Base-by-base conservation (phyloP, 169 alveolate species). In the Eimeria zaria region DNA sequence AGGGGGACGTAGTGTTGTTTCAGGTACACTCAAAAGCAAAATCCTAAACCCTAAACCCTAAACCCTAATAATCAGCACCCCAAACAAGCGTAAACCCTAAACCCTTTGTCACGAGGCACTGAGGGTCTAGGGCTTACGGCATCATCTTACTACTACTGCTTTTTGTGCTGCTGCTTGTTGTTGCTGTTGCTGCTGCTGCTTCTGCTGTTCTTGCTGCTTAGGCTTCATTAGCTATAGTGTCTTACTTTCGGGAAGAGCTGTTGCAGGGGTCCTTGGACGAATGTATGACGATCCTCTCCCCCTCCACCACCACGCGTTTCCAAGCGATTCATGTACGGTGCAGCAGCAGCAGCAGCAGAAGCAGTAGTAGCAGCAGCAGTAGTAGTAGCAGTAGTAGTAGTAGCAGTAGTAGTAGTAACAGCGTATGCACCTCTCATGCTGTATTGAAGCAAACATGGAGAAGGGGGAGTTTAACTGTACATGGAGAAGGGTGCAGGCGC, bases 1-100 rank as follows among this genome's bases (percentile, higher is more conserved):
- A 94, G 30, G 96, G 96, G 51, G 96, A 94, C 58, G 44, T 46
- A 1, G 83, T 94, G 8, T 93, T 94, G 73, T 94, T 84, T 78
- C 96, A 94, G 95, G 96, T 92, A 27, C 1, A n/a, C n/a, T n/a
- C n/a, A n/a, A n/a, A 3, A 33, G 4, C 46, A 8, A 39, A 36
- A 64, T 27, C 67, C 67, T 64, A 64, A 64, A 64, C 74, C 36
- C 74, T n/a, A 74, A 44, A 36, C 85, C n/a, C 60, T 74, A 64
- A 64, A 64, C 74, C 74, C 74, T 22, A 60, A 8, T 30, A 20
- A 39, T 9, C 73, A 0, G 64, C 2, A 55, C 58, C 87, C 87
- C 27, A 11, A 9, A 48, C 27, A n/a, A 27, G 36, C 64, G 41
- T 9, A 51, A 0, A 36, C 39, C 20, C 48, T 18, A 7, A 60